phyloP scores from a whole-genome alignment of 2,329 filamentous ascomycete species.

The Botrytis pseudocinerea region DNA sequence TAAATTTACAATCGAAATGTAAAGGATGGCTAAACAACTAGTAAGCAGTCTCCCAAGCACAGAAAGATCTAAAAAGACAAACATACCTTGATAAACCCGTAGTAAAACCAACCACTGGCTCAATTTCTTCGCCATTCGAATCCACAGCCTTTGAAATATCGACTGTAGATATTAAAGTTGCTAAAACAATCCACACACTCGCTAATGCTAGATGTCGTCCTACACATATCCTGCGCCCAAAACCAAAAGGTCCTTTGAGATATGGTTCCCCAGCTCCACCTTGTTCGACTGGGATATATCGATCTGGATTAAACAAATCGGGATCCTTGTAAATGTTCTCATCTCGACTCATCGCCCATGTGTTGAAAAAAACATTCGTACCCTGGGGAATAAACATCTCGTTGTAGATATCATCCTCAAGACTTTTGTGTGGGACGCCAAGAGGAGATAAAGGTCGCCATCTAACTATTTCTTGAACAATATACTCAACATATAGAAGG shows the following conservation, averaged over 20 bases:
- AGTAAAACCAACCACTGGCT: slow-evolving; percentile 35
- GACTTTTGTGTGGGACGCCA: slow-evolving; percentile 55
- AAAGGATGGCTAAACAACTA: background rate
- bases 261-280: slow-evolving; percentile 49
- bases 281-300: slow-evolving; percentile 45
- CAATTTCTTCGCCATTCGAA: slow-evolving; percentile 42
- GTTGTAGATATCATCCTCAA: slow-evolving; percentile 57
- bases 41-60: background rate
- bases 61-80: slow-evolving; percentile 17
- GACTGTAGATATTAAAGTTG: slow-evolving; percentile 45
- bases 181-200: slow-evolving; percentile 47
- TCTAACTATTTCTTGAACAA: slow-evolving; percentile 51
- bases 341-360: slow-evolving; percentile 57
- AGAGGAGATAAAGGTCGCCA: slow-evolving; percentile 50
- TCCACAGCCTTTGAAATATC: slow-evolving; percentile 42
- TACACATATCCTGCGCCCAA: slow-evolving; percentile 51
- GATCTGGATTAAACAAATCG: slow-evolving; percentile 49
- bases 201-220: slow-evolving; percentile 53
- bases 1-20: slow-evolving; percentile 1
- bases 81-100: slow-evolving; percentile 30
- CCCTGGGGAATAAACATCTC: slow-evolving; percentile 60
- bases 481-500: slow-evolving; percentile 48
- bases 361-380: slow-evolving; percentile 52
- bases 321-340: slow-evolving; percentile 46
- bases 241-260: slow-evolving; percentile 53